A percentile compares a stretch with the other conserved stretches of the same genome.
phyloP scores from a whole-genome alignment of 2,329 filamentous ascomycete genomes.

The Pseudogymnoascus sp. region DNA sequence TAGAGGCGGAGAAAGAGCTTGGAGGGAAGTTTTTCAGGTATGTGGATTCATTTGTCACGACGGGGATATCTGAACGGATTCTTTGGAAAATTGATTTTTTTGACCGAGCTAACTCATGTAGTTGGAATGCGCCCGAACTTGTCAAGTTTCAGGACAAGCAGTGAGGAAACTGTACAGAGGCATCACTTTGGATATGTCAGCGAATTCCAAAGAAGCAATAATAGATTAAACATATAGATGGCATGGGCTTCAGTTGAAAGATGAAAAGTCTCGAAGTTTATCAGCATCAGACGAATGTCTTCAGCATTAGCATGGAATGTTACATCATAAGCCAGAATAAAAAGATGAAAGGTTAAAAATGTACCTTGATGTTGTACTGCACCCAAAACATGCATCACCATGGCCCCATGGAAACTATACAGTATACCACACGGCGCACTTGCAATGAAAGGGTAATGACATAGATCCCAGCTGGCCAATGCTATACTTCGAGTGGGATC shows the following conservation, averaged over 20 bases:
- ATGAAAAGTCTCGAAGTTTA: slow-evolving; percentile 67
- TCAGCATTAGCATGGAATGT: slow-evolving; percentile 75
- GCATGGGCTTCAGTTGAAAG: slow-evolving; percentile 62
- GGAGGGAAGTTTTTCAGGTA: slow-evolving; percentile 70
- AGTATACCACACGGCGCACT: neutral
- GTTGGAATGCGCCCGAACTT: slow-evolving; percentile 11
- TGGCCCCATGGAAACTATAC: neutral
- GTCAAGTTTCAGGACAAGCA: slow-evolving; percentile 12
- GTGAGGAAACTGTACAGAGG: neutral
- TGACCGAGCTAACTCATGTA: slow-evolving; percentile 40
- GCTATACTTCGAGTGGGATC: neutral
- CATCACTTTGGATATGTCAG: slow-evolving; percentile 6
- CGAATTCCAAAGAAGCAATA: slow-evolving; percentile 6
- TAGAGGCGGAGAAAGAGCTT: slow-evolving; percentile 55
- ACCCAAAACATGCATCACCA: neutral
- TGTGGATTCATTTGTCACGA: slow-evolving; percentile 22
- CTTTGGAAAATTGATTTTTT: slow-evolving; percentile 21
- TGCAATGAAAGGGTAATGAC: neutral
- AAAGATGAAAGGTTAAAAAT: slow-evolving; percentile 19
- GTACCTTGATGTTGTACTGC: slow-evolving; percentile 21
- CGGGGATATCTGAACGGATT: neutral
- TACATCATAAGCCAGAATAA: slow-evolving; percentile 52
- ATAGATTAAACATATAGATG: slow-evolving; percentile 18
- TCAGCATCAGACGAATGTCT: slow-evolving; percentile 50
- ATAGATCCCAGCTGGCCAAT: neutral